Conservation (phyloP, 1,284 basidiomycete species). For the Quambalaria eucalypti region DNA sequence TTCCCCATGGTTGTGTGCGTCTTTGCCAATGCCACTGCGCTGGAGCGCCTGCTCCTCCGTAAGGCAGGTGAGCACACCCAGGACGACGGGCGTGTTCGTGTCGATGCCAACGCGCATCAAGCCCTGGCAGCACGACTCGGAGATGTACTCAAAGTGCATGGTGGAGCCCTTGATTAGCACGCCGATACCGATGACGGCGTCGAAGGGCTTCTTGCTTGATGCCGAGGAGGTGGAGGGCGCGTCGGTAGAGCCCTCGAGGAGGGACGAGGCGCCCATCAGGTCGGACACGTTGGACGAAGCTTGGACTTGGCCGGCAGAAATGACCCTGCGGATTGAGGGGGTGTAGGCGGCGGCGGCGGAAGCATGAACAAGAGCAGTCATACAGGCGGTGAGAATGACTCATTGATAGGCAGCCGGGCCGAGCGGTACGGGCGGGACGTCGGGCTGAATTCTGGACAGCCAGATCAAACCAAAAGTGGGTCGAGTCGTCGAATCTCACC, state of each 20-base stretch:
- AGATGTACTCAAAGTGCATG: slow-evolving; percentile 64
- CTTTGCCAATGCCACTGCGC: slow-evolving; percentile 65
- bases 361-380: too few relatives aligned
- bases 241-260: slow-evolving; percentile 20
- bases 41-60: slow-evolving; percentile 90
- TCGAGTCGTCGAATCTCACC: slow-evolving; percentile 4
- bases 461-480: too few relatives aligned
- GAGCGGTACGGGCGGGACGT: not conserved
- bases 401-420: too few relatives aligned
- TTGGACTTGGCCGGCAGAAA: slow-evolving; percentile 74
- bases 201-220: slow-evolving; percentile 49
- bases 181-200: slow-evolving; percentile 91
- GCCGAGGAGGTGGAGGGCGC: slow-evolving; percentile 7
- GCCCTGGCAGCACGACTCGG: slow-evolving; percentile 78
- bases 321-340: too few relatives aligned
- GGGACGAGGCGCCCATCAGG: slow-evolving; percentile 61
- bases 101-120: slow-evolving; percentile 91
- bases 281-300: slow-evolving; percentile 64
- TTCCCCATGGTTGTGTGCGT: slow-evolving; percentile 80
- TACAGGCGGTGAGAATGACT: too few relatives aligned
- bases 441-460: too few relatives aligned
- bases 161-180: slow-evolving; percentile 78
- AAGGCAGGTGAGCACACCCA: slow-evolving; percentile 87
- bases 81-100: slow-evolving; percentile 86
- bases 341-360: too few relatives aligned